These are phyloP conservation scores for Nymphaea colorata DNA, from an alignment of 164 flowering plant genomes.

Conservation along the genomic window DNA sequence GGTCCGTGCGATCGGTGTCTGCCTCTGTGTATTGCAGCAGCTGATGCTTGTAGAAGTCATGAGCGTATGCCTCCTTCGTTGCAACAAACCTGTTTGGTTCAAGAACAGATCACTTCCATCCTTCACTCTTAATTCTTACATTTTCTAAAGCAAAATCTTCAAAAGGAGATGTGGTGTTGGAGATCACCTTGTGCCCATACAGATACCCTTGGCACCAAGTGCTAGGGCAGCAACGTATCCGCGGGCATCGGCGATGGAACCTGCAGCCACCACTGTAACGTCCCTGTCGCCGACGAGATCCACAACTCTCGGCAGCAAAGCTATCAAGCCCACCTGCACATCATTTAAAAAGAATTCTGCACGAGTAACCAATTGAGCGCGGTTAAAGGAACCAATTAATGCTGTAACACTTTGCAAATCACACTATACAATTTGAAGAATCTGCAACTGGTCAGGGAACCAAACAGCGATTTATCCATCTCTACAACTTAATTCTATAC, in stretches of 20 bases:
- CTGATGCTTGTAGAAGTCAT: conserved; percentile 22
- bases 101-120: conserved; percentile 4
- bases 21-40: conserved; percentile 16
- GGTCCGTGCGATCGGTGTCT: conserved; percentile 18
- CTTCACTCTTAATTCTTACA: no score
- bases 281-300: conserved; percentile 18
- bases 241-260: conserved; percentile 19
- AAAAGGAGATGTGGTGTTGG: neutral
- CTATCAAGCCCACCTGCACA: conserved; percentile 12
- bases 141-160: no score
- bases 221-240: conserved; percentile 22
- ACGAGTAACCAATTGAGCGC: no score
- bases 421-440: neutral
- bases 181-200: conserved; percentile 19
- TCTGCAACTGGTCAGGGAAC: no score
- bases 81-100: conserved; percentile 23
- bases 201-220: conserved; percentile 22
- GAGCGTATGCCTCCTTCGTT: conserved; percentile 20
- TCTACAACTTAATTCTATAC: no score
- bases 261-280: conserved; percentile 20
- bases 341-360: no score
- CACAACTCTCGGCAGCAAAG: conserved; percentile 20
- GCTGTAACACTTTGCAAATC: neutral
- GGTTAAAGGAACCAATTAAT: no score
- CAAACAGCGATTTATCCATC: no score